Evolutionary conservation across 2,329 filamentous ascomycete genomes (phyloP), one percentile per base, ranked within the genome.

Genomic region (Ambrosiella xylebori): DNA sequence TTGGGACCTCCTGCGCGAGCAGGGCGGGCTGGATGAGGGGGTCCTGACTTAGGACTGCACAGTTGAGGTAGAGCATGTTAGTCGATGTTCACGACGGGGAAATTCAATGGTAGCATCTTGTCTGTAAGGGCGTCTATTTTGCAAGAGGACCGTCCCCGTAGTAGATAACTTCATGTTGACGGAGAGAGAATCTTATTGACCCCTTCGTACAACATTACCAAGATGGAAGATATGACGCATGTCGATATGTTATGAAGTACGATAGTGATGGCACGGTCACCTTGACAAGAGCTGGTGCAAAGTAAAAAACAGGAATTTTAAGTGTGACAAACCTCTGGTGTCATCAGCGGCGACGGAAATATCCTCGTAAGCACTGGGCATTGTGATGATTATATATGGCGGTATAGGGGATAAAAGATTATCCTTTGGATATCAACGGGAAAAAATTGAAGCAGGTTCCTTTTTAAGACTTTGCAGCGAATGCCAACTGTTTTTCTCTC

Each of bases 21-120:
- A 98, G 82, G 67, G 95, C 88, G 62, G 93, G 93, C 6, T 93
- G 84, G 12, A 88, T 96, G 64, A 98, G 76, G 65, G 88, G 91
- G 69, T 95, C 95, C 78, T 94, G 91, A 65, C 91, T 91, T 62
- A 85, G 84, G 70, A 89, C 85, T 88, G 41, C 17, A 44, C 5
- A 17, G 9, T 41, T 38, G 40, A 38, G 56, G 50, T 19, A 3
- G 15, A 51, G 11, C 15, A 56, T 51, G 53, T 55, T 49, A 55
- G 57, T 39, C 36, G 27, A 19, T 37, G 8, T 35, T 51, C 9
- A 51, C 19, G 4, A 8, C 35, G 35, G 8, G n/a, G 12, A 35
- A 8, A 15, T 12, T 47, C 19, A 15, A n/a, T 11, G 40, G n/a
- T 17, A 47, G n/a, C 2, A n/a, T 27, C 3, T 27, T 27, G 27